Evolutionary conservation across 768 basidiomycete genomes (phyloP).

Genomic region (Boletus vermiculosoides): DNA sequence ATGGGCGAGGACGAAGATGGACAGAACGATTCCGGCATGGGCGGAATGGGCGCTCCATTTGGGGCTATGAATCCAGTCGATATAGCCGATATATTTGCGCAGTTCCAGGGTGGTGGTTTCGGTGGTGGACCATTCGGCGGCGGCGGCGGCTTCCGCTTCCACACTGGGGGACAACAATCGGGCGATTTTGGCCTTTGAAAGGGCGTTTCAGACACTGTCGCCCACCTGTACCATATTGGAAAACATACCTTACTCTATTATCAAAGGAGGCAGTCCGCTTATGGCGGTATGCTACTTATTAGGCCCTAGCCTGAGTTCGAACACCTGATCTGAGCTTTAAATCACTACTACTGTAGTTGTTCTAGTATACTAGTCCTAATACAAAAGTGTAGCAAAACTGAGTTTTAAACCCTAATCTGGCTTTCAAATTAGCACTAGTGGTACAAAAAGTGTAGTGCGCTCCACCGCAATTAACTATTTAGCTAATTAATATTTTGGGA

Average conservation of each 20-base stretch:
- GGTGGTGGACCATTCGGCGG: slow-evolving; percentile 27
- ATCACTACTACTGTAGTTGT: no score
- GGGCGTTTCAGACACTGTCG: not conserved
- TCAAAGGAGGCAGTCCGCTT: not conserved
- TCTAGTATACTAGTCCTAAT: no score
- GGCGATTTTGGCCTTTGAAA: slow-evolving; percentile 22
- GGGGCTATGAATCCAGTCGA: slow-evolving; percentile 47
- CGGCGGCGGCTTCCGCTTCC: slow-evolving; percentile 31
- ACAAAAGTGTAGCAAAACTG: no score
- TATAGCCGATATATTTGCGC: slow-evolving; percentile 61
- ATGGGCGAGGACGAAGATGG: slow-evolving; percentile 82
- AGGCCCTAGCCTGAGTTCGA: no score
- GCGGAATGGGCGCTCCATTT: slow-evolving; percentile 43
- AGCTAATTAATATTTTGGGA: no score
- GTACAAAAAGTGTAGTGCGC: no score
- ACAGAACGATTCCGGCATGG: slow-evolving; percentile 41
- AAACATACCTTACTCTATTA: slow-evolving; percentile 12
- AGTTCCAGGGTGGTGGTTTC: slow-evolving; percentile 49
- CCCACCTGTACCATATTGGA: slow-evolving; percentile 1
- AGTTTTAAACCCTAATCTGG: no score
- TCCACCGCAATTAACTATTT: no score
- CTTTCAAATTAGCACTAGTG: no score
- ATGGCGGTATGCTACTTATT: no score
- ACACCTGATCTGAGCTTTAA: no score
- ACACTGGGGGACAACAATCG: slow-evolving; percentile 8